Conservation (phyloP, 2,329 filamentous ascomycete genomes). For the Verticillium nubilum region DNA sequence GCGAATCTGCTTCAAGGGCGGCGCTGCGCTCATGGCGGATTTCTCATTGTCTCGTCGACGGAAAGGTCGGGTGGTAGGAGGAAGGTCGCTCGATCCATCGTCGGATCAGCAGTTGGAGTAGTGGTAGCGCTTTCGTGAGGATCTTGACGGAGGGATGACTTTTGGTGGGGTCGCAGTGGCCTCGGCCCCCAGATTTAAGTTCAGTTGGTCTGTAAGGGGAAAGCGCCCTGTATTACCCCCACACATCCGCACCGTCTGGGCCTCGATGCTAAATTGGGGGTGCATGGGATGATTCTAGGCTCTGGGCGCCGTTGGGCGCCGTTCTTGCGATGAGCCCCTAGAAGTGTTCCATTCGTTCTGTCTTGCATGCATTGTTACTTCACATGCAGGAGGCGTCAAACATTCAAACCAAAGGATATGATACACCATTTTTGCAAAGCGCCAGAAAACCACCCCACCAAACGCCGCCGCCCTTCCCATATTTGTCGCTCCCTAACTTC, state of each 20-base stretch:
- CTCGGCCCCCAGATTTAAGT: not conserved
- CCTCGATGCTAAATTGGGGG: not conserved
- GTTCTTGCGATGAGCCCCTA: no score
- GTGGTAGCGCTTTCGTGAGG: not conserved
- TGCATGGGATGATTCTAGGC: not conserved
- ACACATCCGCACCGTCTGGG: not conserved
- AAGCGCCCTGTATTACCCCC: not conserved
- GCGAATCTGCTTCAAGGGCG: conserved; percentile 58
- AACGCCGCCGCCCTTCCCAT: not conserved
- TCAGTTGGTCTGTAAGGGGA: not conserved
- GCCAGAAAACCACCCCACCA: not conserved
- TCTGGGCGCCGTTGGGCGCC: no score
- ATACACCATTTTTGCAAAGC: not conserved
- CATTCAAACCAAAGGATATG: not conserved
- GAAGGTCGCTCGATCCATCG: not conserved
- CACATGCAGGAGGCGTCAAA: no score
- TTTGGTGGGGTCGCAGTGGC: not conserved
- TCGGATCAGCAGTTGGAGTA: not conserved
- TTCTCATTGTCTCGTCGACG: not conserved
- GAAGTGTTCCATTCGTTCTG: not conserved
- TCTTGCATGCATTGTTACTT: no score
- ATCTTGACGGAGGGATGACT: not conserved
- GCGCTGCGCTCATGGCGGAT: conserved; percentile 29
- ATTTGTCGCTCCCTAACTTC: not conserved
- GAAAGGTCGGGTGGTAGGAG: not conserved